Evolutionary conservation across 768 basidiomycete genomes (phyloP).

Genomic region (Phaffia tasmanica): DNA sequence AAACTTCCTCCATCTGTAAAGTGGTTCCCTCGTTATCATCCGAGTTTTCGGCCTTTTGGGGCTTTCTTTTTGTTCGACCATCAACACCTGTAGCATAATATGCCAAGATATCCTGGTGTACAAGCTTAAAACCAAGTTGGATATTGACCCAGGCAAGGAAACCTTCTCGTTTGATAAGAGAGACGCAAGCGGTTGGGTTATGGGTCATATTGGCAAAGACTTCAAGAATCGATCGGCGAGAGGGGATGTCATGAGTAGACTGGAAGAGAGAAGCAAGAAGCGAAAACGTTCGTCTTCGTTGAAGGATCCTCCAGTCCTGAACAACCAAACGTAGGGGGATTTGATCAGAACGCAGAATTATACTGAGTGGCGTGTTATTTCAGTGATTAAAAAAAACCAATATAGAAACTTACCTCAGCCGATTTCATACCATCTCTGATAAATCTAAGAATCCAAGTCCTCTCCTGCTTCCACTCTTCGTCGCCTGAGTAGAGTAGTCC

Average conservation of each 20-base stretch:
- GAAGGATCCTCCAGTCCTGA: constrained; percentile 70
- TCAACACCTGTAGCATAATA: neutral
- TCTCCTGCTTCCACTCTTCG: constrained; percentile 74
- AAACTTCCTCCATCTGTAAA: constrained; percentile 23
- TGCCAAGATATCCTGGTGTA: constrained; percentile 18
- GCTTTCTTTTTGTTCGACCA: neutral
- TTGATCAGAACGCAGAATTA: neutral
- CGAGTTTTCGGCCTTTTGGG: constrained; percentile 26
- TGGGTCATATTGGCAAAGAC: constrained; percentile 64
- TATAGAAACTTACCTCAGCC: constrained; percentile 32
- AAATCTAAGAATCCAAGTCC: constrained; percentile 78
- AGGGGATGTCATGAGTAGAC: constrained; percentile 47
- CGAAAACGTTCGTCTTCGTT: constrained; percentile 78
- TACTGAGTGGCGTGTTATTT: neutral
- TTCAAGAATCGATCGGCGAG: constrained; percentile 57
- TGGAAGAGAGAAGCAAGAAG: constrained; percentile 72
- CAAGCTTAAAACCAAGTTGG: constrained; percentile 42
- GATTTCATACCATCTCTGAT: constrained; percentile 68
- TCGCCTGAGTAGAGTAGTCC: constrained; percentile 67
- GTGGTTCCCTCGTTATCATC: neutral
- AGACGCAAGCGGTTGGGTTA: constrained; percentile 56
- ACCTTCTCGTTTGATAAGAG: constrained; percentile 59
- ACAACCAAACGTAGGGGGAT: constrained; percentile 29
- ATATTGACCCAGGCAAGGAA: constrained; percentile 74
- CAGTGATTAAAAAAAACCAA: neutral